These are phyloP conservation scores for Porogramme epimiltina DNA, from an alignment of 1,284 basidiomycete species.

Conservation along the genomic window DNA sequence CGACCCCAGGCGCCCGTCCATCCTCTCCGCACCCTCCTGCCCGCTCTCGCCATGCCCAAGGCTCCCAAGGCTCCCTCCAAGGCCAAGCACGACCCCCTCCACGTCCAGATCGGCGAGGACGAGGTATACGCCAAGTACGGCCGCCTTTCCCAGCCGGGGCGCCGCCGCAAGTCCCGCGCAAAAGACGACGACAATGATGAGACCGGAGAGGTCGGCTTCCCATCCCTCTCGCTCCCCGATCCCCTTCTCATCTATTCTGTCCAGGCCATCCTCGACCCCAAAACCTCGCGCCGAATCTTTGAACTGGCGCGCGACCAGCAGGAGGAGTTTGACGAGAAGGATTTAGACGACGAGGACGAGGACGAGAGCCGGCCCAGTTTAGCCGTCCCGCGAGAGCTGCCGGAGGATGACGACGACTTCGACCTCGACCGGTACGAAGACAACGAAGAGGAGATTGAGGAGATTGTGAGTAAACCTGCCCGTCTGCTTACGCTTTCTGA, in stretches of 20 bases:
- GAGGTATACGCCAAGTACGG: constrained; percentile 78
- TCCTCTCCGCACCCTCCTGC: background rate
- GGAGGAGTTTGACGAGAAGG: constrained; percentile 75
- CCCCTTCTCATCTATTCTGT: background rate
- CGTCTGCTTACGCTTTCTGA: constrained; percentile 4
- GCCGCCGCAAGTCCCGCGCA: constrained; percentile 62
- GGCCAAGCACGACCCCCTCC: constrained; percentile 82
- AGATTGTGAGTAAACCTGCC: constrained; percentile 51
- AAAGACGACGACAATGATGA: constrained; percentile 53
- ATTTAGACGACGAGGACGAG: constrained; percentile 47
- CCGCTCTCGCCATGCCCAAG: constrained; percentile 58
- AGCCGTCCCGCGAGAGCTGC: constrained; percentile 24
- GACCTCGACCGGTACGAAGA: constrained; percentile 56
- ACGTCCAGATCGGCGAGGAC: constrained; percentile 79
- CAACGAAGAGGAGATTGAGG: constrained; percentile 52
- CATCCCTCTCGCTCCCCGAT: background rate
- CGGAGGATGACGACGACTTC: constrained; percentile 40
- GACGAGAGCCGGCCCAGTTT: constrained; percentile 37
- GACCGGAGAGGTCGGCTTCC: constrained; percentile 50
- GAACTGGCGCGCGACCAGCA: constrained; percentile 93
- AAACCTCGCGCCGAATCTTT: constrained; percentile 88
- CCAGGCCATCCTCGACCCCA: constrained; percentile 80
- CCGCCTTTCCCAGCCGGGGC: constrained; percentile 71
- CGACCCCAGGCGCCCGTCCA: constrained; percentile 3
- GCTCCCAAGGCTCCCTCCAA: constrained; percentile 53